Conservation (phyloP, 108 stramenopile species). For the Pseudonitzschia pungens region DNA sequence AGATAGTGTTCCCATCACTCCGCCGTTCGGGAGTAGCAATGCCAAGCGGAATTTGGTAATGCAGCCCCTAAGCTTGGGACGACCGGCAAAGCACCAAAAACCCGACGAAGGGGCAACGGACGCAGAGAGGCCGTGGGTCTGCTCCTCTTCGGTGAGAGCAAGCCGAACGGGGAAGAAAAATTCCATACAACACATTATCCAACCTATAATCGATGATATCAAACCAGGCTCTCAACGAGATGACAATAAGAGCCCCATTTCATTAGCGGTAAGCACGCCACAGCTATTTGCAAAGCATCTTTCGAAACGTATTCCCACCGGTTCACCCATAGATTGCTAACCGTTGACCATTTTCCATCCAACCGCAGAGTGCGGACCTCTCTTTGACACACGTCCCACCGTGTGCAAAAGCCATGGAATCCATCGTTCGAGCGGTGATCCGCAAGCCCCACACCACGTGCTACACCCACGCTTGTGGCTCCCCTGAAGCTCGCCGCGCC, state of each 20-base stretch:
- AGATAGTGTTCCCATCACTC: background rate
- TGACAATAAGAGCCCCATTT: constrained; percentile 78
- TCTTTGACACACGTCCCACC: constrained; percentile 7
- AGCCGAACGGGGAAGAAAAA: constrained; percentile 59
- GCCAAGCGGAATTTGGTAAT: background rate
- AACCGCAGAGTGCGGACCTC: constrained; percentile 3
- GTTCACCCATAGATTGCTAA: background rate
- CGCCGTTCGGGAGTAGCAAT: background rate
- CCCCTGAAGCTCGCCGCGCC: constrained; percentile 66
- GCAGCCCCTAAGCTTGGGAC: constrained; percentile 1
- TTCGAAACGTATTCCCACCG: background rate
- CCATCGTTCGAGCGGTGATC: constrained; percentile 44
- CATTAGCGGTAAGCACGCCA: constrained; percentile 72
- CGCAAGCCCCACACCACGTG: constrained; percentile 48
- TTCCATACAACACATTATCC: constrained; percentile 85
- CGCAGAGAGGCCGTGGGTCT: constrained; percentile 28
- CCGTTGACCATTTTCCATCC: background rate
- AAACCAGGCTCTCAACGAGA: constrained; percentile 44
- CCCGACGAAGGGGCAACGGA: background rate
- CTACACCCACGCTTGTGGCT: constrained; percentile 82
- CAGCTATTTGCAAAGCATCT: background rate
- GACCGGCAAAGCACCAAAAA: background rate
- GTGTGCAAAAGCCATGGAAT: constrained; percentile 45
- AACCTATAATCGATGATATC: constrained; percentile 66
- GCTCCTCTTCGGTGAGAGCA: constrained; percentile 63